Conservation (phyloP, 2,329 filamentous ascomycete species). For the Hypoxylon sp. region DNA sequence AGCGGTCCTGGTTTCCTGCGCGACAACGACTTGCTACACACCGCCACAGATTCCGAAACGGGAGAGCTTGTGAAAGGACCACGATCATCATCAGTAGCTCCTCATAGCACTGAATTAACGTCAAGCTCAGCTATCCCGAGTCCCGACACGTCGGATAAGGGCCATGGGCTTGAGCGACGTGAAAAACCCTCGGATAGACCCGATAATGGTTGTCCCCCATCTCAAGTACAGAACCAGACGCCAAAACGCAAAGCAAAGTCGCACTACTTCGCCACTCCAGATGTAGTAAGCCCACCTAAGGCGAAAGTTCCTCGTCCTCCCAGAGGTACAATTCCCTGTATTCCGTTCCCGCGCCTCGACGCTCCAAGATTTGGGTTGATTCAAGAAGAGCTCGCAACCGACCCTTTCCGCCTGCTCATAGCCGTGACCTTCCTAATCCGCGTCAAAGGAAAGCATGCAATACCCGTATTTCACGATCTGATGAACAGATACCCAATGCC, state of each 20-base stretch:
- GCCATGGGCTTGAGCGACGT: background rate
- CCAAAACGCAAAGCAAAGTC: conserved; percentile 53
- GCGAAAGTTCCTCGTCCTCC: conserved; percentile 55
- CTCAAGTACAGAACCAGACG: conserved; percentile 24
- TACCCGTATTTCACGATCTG: conserved; percentile 80
- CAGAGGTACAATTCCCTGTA: conserved; percentile 65
- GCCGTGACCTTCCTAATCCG: conserved; percentile 89
- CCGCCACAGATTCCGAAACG: conserved; percentile 10
- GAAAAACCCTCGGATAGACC: background rate
- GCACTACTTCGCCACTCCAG: conserved; percentile 53
- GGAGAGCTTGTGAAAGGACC: conserved; percentile 1
- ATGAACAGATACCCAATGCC: conserved; percentile 78
- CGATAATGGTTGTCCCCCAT: background rate
- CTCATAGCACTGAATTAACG: background rate
- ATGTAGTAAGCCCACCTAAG: conserved; percentile 27
- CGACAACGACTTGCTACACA: background rate
- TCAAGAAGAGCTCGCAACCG: conserved; percentile 81
- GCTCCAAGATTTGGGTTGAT: conserved; percentile 80
- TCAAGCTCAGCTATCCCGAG: background rate
- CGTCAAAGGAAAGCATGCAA: conserved; percentile 79
- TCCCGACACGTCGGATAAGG: conserved; percentile 1
- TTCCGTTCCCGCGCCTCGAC: conserved; percentile 78
- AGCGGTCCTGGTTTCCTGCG: conserved; percentile 32
- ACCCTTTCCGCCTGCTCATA: conserved; percentile 85
- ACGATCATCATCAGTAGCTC: conserved; percentile 9